phyloP scores from a whole-genome alignment of 2,329 filamentous ascomycete genomes.

The Plectosphaerella cucumerina region DNA sequence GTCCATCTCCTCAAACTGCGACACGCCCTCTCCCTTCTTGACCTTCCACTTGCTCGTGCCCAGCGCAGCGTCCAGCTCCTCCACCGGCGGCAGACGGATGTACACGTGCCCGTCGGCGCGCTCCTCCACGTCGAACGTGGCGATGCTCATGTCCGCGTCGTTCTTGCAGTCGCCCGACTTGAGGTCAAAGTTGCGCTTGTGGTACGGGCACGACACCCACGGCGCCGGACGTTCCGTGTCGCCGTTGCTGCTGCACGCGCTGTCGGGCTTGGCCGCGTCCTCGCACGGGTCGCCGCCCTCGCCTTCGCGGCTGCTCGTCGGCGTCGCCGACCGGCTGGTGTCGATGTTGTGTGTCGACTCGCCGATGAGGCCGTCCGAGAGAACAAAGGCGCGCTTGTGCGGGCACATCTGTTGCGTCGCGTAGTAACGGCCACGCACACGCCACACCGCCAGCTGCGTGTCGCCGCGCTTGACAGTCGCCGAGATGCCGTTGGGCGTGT shows the following conservation, averaged over 20 bases:
- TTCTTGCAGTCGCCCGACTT: conserved; percentile 68
- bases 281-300: conserved; percentile 24
- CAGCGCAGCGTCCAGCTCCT: conserved; percentile 74
- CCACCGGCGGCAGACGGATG: conserved; percentile 72
- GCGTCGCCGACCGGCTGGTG: conserved; percentile 15
- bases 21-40: conserved; percentile 59
- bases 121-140: conserved; percentile 75
- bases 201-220: conserved; percentile 84
- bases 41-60: conserved; percentile 79
- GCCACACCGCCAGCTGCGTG: conserved; percentile 85
- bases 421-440: conserved; percentile 75
- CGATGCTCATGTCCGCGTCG: conserved; percentile 72
- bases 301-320: too few species aligned
- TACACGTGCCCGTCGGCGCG: conserved; percentile 72
- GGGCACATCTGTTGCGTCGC: conserved; percentile 94
- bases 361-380: conserved; percentile 80
- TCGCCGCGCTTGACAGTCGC: conserved; percentile 81
- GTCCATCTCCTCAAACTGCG: conserved; percentile 40
- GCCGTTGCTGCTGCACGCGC: conserved; percentile 17
- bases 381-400: conserved; percentile 85
- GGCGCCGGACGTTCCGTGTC: conserved; percentile 34
- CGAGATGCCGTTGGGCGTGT: conserved; percentile 66
- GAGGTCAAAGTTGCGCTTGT: conserved; percentile 87
- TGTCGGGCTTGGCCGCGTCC: conserved; percentile 27
- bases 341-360: conserved; percentile 41